Evolutionary conservation across 1,139 yeast species (phyloP).

Genomic region (Pichia sp.): DNA sequence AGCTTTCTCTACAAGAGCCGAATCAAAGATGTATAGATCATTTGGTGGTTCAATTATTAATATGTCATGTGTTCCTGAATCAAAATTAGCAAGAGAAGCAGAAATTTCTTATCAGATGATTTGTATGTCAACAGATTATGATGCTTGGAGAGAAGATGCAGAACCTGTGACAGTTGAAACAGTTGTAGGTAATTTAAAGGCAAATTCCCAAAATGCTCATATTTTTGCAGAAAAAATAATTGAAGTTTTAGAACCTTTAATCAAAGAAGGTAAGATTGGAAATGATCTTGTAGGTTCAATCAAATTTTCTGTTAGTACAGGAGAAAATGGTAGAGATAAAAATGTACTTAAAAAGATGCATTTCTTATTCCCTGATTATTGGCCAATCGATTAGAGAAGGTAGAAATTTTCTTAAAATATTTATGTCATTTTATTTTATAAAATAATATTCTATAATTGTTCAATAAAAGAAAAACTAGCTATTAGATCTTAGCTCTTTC

Average conservation of each 20-base stretch:
- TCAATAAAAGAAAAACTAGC: not conserved
- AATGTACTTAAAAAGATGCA: conserved; percentile 74
- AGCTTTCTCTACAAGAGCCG: conserved; percentile 96
- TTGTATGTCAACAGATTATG: conserved; percentile 98
- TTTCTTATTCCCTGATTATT: conserved; percentile 88
- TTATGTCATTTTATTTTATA: no score
- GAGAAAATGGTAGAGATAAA: conserved; percentile 65
- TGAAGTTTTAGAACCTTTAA: conserved; percentile 54
- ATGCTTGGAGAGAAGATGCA: conserved; percentile 93
- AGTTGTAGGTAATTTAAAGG: conserved; percentile 82
- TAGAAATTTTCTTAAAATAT: not conserved
- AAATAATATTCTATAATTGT: not conserved
- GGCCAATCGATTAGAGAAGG: conserved; percentile 32
- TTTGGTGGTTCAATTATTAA: conserved; percentile 95
- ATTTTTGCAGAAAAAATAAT: conserved; percentile 64
- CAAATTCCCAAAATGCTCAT: conserved; percentile 84
- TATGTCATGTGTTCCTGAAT: conserved; percentile 95
- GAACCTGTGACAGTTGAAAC: conserved; percentile 97
- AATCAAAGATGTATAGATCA: conserved; percentile 74
- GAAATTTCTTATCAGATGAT: conserved; percentile 96
- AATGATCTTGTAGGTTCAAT: conserved; percentile 65
- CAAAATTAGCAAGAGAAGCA: conserved; percentile 94
- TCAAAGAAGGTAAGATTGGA: conserved; percentile 57
- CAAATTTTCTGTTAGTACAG: conserved; percentile 76
- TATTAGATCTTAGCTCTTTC: conserved; percentile 3